Evolutionary conservation across 1,139 yeast species (phyloP).

Genomic region (Waltiozyma sp.): DNA sequence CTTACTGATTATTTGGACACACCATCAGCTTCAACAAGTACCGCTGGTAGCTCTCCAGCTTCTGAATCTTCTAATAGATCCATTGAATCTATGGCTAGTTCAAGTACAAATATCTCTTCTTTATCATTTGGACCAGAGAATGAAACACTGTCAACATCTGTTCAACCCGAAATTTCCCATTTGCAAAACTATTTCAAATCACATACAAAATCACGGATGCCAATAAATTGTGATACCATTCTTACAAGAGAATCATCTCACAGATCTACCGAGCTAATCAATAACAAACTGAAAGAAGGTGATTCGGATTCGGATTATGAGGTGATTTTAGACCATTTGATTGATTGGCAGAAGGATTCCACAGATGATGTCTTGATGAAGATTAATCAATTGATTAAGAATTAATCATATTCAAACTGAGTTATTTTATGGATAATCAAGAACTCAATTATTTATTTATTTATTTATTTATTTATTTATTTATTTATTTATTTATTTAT

Average conservation of each 20-base stretch:
- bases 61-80: constrained; percentile 1
- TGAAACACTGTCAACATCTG: background rate
- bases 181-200: background rate
- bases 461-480: background rate
- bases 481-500: background rate
- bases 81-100: background rate
- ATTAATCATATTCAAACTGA: too few species aligned
- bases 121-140: background rate
- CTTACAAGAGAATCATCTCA: too few species aligned
- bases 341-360: constrained; percentile 21
- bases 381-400: constrained; percentile 15
- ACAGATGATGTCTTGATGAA: constrained; percentile 23
- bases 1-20: background rate
- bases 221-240: too few species aligned
- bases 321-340: constrained; percentile 16
- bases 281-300: constrained; percentile 1
- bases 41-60: background rate
- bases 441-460: background rate
- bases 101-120: background rate
- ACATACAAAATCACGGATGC: too few species aligned
- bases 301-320: constrained; percentile 14
- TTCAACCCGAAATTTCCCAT: background rate
- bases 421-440: too few species aligned
- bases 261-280: too few species aligned
- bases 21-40: background rate